Base-by-base conservation (phyloP, 306 rosid genomes). In the Alnus rubra region DNA sequence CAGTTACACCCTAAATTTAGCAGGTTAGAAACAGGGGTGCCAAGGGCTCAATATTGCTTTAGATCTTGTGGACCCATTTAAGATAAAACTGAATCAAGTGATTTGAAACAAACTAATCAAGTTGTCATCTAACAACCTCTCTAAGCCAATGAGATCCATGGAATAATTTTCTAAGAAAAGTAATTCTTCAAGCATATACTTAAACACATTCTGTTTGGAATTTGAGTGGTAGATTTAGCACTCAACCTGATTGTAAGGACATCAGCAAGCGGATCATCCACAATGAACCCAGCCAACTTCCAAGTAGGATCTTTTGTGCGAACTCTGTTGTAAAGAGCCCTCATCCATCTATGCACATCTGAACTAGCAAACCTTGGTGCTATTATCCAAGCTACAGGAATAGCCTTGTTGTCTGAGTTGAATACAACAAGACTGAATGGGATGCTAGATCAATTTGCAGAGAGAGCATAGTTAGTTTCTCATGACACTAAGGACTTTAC, bases 381-480 rank as follows among this genome's bases (percentile, higher is more conserved):
- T 75, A 93, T 86, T 72, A 93, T 86, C 98, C 98, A 93, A 37
- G 98, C 99, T 69, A 95, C 93, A 7, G 98, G 99, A 74, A 95
- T 90, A 74, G 96, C 96, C 71, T 87, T 93, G 89, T 91, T 89
- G 82, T 95, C 97, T 37, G 82, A 87, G 89, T 95, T 95, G 90
- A 95, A 95, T 70, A 91, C 98, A 33, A 95, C 90, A 81, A 95
- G 92, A 89, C 97, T 95, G 96, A 87, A 93, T 75, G 6, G 93
- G 88, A 76, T 90, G 90, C 98, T 95, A 82, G 73, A 85, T 62
- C 55, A 82, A 78, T 81, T 85, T 68, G 71, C 71, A 87, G 69
- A 84, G 76, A 65, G 49, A 52, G 72, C 50, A 37, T 60, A 72
- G 74, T 86, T 80, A 89, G 90, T 59, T 69, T 83, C 84, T 72